These are phyloP conservation scores for Zygosaccharomyces bisporus DNA, from an alignment of 805 yeast genomes.

Conservation along the genomic window DNA sequence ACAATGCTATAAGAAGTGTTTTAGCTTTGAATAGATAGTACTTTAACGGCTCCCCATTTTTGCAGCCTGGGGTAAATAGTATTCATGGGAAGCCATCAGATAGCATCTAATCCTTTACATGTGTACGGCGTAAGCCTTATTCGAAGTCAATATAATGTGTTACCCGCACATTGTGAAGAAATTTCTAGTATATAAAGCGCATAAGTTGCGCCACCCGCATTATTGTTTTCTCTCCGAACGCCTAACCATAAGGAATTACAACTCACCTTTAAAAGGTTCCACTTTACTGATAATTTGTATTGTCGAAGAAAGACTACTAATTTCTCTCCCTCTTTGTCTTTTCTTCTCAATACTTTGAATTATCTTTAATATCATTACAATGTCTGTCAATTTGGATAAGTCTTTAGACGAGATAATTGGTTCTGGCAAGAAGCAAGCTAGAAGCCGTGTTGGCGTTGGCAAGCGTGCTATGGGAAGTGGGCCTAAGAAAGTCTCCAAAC, in stretches of 20 bases:
- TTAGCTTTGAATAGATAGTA: no score
- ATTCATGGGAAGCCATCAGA: no score
- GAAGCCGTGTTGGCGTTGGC: constrained; percentile 31
- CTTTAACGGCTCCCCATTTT: no score
- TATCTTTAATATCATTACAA: constrained; percentile 27
- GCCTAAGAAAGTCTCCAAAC: constrained; percentile 35
- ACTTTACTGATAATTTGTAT: neutral
- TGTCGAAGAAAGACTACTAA: neutral
- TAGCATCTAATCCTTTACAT: no score
- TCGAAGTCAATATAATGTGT: neutral
- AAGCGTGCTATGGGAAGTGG: constrained; percentile 37
- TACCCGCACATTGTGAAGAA: constrained; percentile 3
- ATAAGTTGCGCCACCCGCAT: neutral
- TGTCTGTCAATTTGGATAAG: constrained; percentile 84
- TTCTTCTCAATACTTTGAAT: neutral
- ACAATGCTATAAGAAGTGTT: no score
- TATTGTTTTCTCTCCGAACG: neutral
- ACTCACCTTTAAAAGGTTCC: no score
- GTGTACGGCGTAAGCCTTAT: neutral
- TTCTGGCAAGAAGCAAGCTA: constrained; percentile 43
- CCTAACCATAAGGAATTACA: no score
- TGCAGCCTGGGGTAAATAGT: no score
- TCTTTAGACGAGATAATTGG: constrained; percentile 94
- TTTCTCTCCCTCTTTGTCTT: constrained; percentile 10
- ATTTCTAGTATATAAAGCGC: constrained; percentile 1